A percentile compares a stretch with the other conserved stretches of the same genome.
phyloP scores from a whole-genome alignment of 352 stramenopile genomes.

The Globisporangium takayamanum region DNA sequence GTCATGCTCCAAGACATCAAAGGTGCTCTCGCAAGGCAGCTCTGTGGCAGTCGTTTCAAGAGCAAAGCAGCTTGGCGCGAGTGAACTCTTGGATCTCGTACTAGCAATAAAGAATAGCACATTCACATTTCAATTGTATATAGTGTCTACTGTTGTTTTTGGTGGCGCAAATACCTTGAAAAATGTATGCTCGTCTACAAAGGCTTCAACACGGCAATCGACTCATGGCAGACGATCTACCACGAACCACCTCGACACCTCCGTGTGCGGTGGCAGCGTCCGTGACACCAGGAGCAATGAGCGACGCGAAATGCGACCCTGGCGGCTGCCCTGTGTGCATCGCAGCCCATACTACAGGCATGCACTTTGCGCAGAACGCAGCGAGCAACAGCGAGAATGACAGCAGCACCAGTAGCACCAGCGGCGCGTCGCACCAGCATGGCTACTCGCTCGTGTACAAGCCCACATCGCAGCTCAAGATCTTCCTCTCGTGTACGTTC shows the following conservation, averaged over 20 bases:
- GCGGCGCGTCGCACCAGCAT: neutral
- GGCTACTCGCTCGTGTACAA: slow-evolving; percentile 31
- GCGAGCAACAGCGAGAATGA: neutral
- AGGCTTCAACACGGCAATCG: too few species aligned
- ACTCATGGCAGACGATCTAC: neutral
- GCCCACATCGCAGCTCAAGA: slow-evolving; percentile 44
- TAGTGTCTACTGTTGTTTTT: too few species aligned
- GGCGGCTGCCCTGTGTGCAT: slow-evolving; percentile 15
- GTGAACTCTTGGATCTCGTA: too few species aligned
- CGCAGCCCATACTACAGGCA: slow-evolving; percentile 1
- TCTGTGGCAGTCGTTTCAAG: too few species aligned
- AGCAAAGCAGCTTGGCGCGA: too few species aligned
- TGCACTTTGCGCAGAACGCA: slow-evolving; percentile 5
- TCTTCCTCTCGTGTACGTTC: slow-evolving; percentile 64
- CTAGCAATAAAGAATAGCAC: too few species aligned
- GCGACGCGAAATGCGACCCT: neutral
- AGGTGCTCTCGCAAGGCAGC: too few species aligned
- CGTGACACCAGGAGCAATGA: neutral
- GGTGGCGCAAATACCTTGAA: too few species aligned
- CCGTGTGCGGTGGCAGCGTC: neutral
- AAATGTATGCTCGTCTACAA: too few species aligned
- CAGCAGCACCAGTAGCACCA: neutral
- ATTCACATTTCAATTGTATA: too few species aligned
- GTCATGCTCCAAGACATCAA: too few species aligned
- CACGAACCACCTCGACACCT: neutral